phyloP scores from a whole-genome alignment of 2,329 filamentous ascomycete species.

The Ophiostoma triangulosporum region DNA sequence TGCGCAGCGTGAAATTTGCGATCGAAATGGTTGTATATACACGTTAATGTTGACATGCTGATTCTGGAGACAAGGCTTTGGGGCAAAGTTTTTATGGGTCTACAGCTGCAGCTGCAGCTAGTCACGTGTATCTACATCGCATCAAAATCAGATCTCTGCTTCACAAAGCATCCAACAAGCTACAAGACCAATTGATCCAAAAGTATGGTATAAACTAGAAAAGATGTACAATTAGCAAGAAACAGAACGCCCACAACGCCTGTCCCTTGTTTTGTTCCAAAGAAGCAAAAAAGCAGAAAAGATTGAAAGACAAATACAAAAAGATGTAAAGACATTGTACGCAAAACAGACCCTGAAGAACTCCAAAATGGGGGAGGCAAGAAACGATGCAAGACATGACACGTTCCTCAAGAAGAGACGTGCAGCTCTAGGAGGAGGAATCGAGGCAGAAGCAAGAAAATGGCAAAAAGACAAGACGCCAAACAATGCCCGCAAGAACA shows the following conservation, averaged over 20 bases:
- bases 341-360: not conserved
- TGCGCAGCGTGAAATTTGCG: too few species aligned
- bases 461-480: not conserved
- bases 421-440: not conserved
- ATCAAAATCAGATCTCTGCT: too few species aligned
- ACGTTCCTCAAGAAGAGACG: not conserved
- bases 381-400: not conserved
- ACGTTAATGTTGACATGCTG: not conserved
- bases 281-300: not conserved
- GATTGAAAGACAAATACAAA: not conserved
- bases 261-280: constrained; percentile 4
- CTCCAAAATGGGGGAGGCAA: constrained; percentile 2
- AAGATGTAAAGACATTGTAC: not conserved
- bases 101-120: not conserved
- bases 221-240: not conserved
- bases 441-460: not conserved
- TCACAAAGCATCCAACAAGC: too few species aligned
- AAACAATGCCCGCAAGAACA: not conserved
- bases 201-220: not conserved
- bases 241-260: not conserved
- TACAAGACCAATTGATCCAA: not conserved
- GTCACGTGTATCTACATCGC: not conserved
- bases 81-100: not conserved
- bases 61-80: not conserved
- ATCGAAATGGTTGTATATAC: not conserved